Percentiles rank a stretch among this genome's conserved stretches.
Evolutionary conservation across 495 filamentous ascomycete genomes (phyloP).

Genomic region (Lasiosphaeria ovina): DNA sequence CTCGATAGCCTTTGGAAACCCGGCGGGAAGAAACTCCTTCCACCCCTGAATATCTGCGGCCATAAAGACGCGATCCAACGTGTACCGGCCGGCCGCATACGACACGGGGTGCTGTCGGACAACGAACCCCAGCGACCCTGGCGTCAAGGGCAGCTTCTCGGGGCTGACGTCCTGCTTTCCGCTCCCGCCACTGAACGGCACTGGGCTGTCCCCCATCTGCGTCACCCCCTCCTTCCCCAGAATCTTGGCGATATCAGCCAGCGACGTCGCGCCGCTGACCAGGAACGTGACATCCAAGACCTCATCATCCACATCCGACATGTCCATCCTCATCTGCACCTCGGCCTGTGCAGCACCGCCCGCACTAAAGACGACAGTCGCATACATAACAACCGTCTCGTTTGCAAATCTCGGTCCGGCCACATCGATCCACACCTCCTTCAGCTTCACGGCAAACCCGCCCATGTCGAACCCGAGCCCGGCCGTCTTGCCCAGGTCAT

Average conservation of each 20-base stretch:
- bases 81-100: not conserved
- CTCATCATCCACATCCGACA: not conserved
- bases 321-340: not conserved
- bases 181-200: not conserved
- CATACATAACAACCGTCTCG: not conserved
- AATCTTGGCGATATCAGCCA: not conserved
- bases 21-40: not conserved
- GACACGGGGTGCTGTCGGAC: not conserved
- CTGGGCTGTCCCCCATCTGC: not conserved
- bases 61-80: not conserved
- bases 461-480: not conserved
- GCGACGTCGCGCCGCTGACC: not conserved
- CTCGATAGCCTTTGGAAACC: not conserved
- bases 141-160: not conserved
- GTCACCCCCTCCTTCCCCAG: not conserved
- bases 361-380: not conserved
- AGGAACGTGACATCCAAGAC: not conserved
- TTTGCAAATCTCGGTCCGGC: not conserved
- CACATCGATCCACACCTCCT: not conserved
- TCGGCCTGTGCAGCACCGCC: not conserved
- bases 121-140: not conserved
- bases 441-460: not conserved
- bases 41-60: not conserved
- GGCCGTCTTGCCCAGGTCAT: not conserved
- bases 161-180: not conserved